phyloP scores from a whole-genome alignment of 2,329 filamentous ascomycete genomes.

The Colletotrichum sojae region DNA sequence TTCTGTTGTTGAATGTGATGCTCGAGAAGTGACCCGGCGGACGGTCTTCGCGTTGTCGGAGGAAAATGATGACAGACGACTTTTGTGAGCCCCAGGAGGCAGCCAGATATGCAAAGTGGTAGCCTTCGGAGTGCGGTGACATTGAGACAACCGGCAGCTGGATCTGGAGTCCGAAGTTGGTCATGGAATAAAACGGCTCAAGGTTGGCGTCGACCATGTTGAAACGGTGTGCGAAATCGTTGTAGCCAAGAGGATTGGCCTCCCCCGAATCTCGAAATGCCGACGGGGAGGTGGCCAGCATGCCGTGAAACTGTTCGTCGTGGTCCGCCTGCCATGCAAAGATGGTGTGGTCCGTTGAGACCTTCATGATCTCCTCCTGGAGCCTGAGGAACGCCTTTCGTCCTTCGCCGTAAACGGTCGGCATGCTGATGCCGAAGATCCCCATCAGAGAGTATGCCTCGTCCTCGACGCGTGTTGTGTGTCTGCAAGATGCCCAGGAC shows the following conservation, averaged over 20 bases:
- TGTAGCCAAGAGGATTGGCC: neutral
- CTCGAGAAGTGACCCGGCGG: neutral
- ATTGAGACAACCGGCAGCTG: neutral
- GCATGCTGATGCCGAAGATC: slow-evolving; percentile 47
- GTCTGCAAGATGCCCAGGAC: slow-evolving; percentile 45
- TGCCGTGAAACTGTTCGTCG: neutral
- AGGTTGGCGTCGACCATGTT: neutral
- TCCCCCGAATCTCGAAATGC: neutral
- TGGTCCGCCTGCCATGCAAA: slow-evolving; percentile 1
- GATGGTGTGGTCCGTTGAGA: slow-evolving; percentile 13
- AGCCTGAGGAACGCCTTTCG: slow-evolving; percentile 42
- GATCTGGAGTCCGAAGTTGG: neutral
- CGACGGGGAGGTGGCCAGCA: neutral
- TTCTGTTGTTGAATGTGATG: neutral
- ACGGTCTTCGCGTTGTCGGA: neutral
- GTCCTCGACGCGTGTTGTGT: slow-evolving; percentile 44
- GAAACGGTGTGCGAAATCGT: neutral
- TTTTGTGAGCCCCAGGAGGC: neutral
- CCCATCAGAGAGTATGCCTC: slow-evolving; percentile 46
- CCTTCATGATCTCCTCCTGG: slow-evolving; percentile 14
- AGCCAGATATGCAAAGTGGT: neutral
- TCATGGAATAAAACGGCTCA: neutral
- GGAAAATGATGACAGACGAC: neutral
- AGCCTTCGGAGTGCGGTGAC: slow-evolving; percentile 4
- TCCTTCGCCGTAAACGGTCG: slow-evolving; percentile 45